Evolutionary conservation across 1,284 basidiomycete genomes (phyloP).

Genomic region (Mycena sp.): DNA sequence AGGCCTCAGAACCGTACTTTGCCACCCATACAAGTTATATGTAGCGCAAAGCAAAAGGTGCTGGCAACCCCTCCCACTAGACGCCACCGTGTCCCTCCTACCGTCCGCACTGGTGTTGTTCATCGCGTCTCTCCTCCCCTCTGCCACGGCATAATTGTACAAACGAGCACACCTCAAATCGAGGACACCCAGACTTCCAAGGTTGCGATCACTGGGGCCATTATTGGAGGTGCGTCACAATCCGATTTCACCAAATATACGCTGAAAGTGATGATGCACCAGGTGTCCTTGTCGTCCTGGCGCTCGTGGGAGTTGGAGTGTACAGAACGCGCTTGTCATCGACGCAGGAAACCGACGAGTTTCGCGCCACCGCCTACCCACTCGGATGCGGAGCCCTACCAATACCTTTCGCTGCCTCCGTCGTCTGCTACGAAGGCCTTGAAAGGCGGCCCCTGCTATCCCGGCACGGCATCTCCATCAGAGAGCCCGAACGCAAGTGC

Average conservation of each 20-base stretch:
- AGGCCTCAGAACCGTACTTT: too few species aligned
- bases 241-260: background rate
- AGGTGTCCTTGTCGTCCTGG: conserved; percentile 16
- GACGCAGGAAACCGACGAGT: background rate
- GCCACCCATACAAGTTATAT: too few species aligned
- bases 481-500: background rate
- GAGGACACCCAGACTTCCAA: background rate
- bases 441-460: background rate
- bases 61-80: too few species aligned
- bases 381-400: conserved; percentile 11
- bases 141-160: background rate
- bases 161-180: background rate
- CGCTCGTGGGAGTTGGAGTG: conserved; percentile 7
- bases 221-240: conserved; percentile 19
- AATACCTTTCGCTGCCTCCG: conserved; percentile 9
- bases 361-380: conserved; percentile 13
- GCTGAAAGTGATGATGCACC: background rate
- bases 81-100: conserved; percentile 7
- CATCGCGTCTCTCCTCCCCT: background rate
- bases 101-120: background rate
- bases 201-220: conserved; percentile 17
- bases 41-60: too few species aligned
- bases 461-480: background rate
- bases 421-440: background rate
- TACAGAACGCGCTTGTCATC: conserved; percentile 9